Base-by-base conservation (phyloP, 352 stramenopile species). In the Pythium phragmitis region DNA sequence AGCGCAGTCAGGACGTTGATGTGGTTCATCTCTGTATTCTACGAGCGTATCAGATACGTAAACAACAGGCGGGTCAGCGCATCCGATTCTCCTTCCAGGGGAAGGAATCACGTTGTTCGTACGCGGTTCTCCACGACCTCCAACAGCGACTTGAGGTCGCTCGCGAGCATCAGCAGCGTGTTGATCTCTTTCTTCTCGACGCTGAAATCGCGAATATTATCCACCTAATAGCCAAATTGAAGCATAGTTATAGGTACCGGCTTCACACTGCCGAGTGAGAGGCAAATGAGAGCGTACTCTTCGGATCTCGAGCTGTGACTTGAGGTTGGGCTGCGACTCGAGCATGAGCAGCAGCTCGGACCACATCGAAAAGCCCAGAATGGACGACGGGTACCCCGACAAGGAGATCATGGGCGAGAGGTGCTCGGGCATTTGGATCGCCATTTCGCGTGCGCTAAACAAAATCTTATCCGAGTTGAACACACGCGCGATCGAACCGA, bases 261-360 rank as follows among this genome's bases (percentile, higher is more conserved):
- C 2, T 30, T 3, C 26, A 30, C 39, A 21, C 39, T 46, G 7
- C 39, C 9, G 17, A 17, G 13, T 8, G 39, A 21, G 13, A 19
- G 13, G 17, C 39, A 45, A 37, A 37, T 37, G 33, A 37, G 33
- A 45, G 8, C 60, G 43, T 46, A 81, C 74, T 57, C 80, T 69
- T 43, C 74, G 77, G 64, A 91, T 89, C 63, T 84, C 66, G 17
- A 92, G 66, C 52, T 82, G 57, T 19, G 84, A 67, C 70, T 90
- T 90, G 19, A 92, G 72, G 19, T 75, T 72, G 23, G 83, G 79
- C 61, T 92, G 80, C 42, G 80, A 80, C 52, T 90, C 83, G 4
- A 85, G 72, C 79, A 90, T 92, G 28, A 90, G 64, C 57, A 92
- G 84, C 19, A 92, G 63, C 53, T 92, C 83, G 7, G 80, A 85